Conservation (phyloP, 768 basidiomycete species). For the Suillus discolor region DNA sequence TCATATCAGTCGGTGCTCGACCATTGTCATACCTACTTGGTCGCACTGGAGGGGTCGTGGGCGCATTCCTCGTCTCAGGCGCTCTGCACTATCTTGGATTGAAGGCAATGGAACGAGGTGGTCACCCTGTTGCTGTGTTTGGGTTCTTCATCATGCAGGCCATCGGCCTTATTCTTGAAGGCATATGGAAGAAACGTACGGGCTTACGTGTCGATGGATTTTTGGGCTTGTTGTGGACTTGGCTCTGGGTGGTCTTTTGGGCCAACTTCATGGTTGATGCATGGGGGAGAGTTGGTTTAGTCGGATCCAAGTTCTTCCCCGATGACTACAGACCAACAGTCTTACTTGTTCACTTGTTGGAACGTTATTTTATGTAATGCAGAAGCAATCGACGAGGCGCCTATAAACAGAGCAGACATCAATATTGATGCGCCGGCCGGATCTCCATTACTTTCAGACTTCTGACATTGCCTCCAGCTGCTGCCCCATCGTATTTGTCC, state of each 20-base stretch:
- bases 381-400: neutral
- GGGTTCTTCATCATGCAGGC: conserved; percentile 64
- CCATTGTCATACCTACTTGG: conserved; percentile 49
- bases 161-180: conserved; percentile 53
- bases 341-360: conserved; percentile 14
- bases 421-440: neutral
- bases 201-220: conserved; percentile 51
- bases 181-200: conserved; percentile 43
- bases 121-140: conserved; percentile 42
- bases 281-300: conserved; percentile 23
- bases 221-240: conserved; percentile 54
- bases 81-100: conserved; percentile 60
- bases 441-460: neutral
- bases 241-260: conserved; percentile 48
- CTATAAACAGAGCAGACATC: neutral
- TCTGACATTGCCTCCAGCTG: neutral
- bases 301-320: conserved; percentile 6
- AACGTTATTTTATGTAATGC: neutral
- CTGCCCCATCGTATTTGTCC: neutral
- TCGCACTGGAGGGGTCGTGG: conserved; percentile 50
- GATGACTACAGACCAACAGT: conserved; percentile 8
- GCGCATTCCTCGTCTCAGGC: conserved; percentile 61
- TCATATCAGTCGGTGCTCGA: conserved; percentile 52
- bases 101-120: conserved; percentile 59
- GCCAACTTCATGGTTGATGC: conserved; percentile 51